Base-by-base conservation (phyloP, 2,329 filamentous ascomycete species). In the Tolypocladium sp. region DNA sequence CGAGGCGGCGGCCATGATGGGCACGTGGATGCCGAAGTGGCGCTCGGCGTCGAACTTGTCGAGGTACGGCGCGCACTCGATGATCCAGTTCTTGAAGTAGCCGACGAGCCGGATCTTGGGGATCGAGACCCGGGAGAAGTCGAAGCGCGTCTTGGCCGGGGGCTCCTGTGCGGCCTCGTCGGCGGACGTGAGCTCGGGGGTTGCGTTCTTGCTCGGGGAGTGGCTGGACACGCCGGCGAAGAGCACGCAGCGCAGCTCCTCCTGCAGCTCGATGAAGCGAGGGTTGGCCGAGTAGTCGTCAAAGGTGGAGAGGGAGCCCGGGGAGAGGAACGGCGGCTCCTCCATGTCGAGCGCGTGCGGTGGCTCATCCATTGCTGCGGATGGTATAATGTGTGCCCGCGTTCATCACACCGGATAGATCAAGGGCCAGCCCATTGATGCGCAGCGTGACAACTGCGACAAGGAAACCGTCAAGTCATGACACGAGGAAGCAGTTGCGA, bases 301-400 rank as follows among this genome's bases (percentile, higher is more conserved):
- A 2, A 12, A 12, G 5, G 22, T 22, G 3, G 44, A 30, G 27
- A 30, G 27, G 27, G 27, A 49, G 44, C 44, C 25, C 12, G 44
- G 44, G 22, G 44, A 49, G 12, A 49, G 44, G 44, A 49, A 49
- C 12, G 44, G 25, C 44, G 44, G 44, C 44, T 49, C 44, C 44
- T 49, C 44, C 12, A 49, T 15, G 44, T 49, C 44, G 44, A 49
- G 44, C 22, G 44, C 22, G 25, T 49, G 44, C 22, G 44, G 17
- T 3, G 2, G 82, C 3, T 30, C 46, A 33, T 49, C 46, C 46
- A 30, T 49, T 15, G 46, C 27, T 30, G 22, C 44, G 22, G 44
- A 46, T n/a, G 42, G 10, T n/a, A n/a, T 4, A 13, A 7, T 5
- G 4, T 30, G 42, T 22, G 42, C n/a, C 42, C 42, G 42, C 44